Evolutionary conservation across 495 filamentous ascomycete species (phyloP).

Genomic region (Penicillium cosmopolitanum): DNA sequence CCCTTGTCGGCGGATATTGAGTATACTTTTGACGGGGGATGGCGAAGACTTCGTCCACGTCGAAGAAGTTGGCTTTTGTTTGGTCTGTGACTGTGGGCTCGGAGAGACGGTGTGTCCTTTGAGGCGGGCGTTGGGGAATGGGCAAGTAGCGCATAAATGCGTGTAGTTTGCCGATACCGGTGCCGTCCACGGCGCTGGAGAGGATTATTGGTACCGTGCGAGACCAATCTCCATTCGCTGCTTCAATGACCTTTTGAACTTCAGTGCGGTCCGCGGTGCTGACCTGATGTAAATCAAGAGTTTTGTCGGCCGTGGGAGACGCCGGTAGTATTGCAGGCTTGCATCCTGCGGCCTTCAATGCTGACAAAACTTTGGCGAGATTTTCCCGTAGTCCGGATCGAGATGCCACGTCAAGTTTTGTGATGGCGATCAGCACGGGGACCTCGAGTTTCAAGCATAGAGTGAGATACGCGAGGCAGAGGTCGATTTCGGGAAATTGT

Average conservation of each 20-base stretch:
- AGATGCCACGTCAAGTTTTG: constrained; percentile 87
- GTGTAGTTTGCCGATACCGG: constrained; percentile 79
- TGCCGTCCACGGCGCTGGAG: constrained; percentile 84
- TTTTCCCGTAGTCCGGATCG: constrained; percentile 67
- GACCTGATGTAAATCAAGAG: constrained; percentile 42
- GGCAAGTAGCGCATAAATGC: constrained; percentile 80
- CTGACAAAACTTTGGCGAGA: constrained; percentile 73
- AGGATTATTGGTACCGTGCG: constrained; percentile 80
- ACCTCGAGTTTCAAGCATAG: constrained; percentile 79
- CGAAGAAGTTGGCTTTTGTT: constrained; percentile 64
- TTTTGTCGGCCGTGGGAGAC: constrained; percentile 43
- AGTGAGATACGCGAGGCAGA: constrained; percentile 80
- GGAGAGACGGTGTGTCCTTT: constrained; percentile 29
- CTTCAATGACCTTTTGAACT: constrained; percentile 52
- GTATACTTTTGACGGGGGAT: constrained; percentile 56
- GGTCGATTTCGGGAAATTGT: constrained; percentile 61
- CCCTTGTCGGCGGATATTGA: constrained; percentile 40
- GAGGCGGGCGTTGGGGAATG: constrained; percentile 59
- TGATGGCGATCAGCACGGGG: constrained; percentile 79
- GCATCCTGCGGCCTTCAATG: constrained; percentile 73
- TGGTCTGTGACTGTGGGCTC: constrained; percentile 36
- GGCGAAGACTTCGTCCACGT: constrained; percentile 83
- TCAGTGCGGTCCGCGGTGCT: constrained; percentile 50
- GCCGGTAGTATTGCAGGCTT: constrained; percentile 68
- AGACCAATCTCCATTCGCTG: constrained; percentile 45